Base-by-base conservation (phyloP, 1,284 basidiomycete species). In the Malassezia pachydermatis region DNA sequence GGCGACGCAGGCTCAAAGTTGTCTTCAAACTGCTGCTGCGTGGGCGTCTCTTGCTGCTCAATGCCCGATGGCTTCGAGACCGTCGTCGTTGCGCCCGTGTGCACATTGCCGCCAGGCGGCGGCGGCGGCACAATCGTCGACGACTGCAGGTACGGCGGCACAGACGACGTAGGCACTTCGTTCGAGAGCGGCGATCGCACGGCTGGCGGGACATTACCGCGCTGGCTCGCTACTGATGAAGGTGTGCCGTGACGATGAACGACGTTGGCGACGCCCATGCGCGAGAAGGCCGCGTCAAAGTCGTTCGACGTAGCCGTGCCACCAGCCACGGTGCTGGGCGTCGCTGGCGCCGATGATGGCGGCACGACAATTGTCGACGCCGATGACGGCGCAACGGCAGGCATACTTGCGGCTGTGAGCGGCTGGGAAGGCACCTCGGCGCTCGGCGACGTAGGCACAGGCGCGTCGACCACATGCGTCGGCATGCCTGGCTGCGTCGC, bases 301-400 rank as follows among this genome's bases (percentile, higher is more conserved):
- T 71, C 68, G 46, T 71, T 67, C 41, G 65, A 57, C 33, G 52
- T 45, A 4, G 52, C 45, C n/a, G 45, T 30, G 9, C 39, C 43
- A 19, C 22, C n/a, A 4, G 55, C 41, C 17, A 45, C 49, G 22
- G 35, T 20, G 9, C 17, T 39, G 17, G 41, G 41, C n/a, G 41
- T 43, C 20, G 14, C 24, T 11, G 41, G 41, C 30, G 32, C 50
- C 39, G n/a, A 47, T 23, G n/a, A 50, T 44, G 37, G 52, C 40
- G 22, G 32, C 55, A 42, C 59, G 45, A 19, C 59, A 78, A 47
- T 79, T 75, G 50, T 82, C 83, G 52, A 85, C 83, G 9, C 79
- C 75, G n/a, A 32, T 3, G 41, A 42, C 27, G 23, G 34, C n/a
- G 34, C n/a, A 36, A 36, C 20, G 2, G 34, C 10, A 9, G 34